Evolutionary conservation across 148 eudicot species (phyloP), one percentile per base, ranked within the genome.

Genomic region (Cornus kousa): DNA sequence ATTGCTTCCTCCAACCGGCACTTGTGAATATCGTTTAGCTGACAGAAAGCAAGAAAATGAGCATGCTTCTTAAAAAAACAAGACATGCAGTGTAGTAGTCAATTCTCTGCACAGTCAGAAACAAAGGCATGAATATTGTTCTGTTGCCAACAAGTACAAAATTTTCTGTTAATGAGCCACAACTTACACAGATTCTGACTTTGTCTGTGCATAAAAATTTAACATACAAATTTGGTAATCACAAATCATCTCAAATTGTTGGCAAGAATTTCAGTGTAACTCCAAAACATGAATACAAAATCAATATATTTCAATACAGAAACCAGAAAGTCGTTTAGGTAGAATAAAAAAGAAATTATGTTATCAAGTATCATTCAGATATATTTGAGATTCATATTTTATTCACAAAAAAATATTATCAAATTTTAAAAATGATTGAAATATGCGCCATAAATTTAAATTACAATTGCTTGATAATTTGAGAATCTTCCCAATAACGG

Each of bases 11-110:
- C 94, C 48, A 79, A 28, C 16, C 88, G 86, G 50, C 83, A 84
- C 84, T 87, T 88, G 70, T 88, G 77, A 81, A 95, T 87, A 57
- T 90, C 94, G 75, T 78, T 88, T 74, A 91, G 74, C 98, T 94
- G 90, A 65, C 35, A 80, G 70, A 69, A 65, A 55, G 65, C 31
- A 76, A 39, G 73, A 70, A 66, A 10, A 70, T 80, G 28, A 75
- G 78, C 59, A 17, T 43, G 79, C 79, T 65, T 66, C 33, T 28
- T 5, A 8, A 19, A 17, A 19, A 5, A 9, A 67, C 73, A 19
- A 70, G 10, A 17, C 28, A 40, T 19, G 35, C 4, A 19, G 31
- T 43, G 48, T 43, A 43, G 8, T 43, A 6, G 48, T 43, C 48
- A 43, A 43, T 43, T 43, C 48, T 43, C 48, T 43, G 48, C 6